A percentile compares a stretch with the other conserved stretches of the same genome.
Evolutionary conservation across 768 basidiomycete genomes (phyloP).

Genomic region (Amanita muscaria): DNA sequence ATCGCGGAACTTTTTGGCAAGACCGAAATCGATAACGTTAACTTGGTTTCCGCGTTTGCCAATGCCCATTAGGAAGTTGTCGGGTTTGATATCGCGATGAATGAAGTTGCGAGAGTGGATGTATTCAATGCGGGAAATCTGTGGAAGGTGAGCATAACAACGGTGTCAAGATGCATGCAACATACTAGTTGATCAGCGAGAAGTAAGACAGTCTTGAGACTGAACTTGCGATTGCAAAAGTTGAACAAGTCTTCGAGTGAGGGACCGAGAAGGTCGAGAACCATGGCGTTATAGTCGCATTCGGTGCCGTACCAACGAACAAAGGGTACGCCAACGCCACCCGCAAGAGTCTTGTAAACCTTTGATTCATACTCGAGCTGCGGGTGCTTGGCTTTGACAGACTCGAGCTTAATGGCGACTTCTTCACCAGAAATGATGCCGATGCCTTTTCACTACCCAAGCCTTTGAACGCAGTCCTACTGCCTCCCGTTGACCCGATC

Average conservation of each 20-base stretch:
- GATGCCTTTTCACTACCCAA: too few relatives aligned
- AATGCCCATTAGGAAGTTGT: conserved; percentile 99
- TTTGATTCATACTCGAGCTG: conserved; percentile 98
- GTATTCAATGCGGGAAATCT: too few relatives aligned
- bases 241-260: conserved; percentile 89
- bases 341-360: conserved; percentile 93
- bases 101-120: too few relatives aligned
- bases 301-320: conserved; percentile 92
- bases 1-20: conserved; percentile 99
- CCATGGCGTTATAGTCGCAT: conserved; percentile 99
- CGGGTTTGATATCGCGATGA: conserved; percentile 99
- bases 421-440: conserved; percentile 99
- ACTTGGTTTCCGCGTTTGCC: conserved; percentile 99
- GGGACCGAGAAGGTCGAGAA: conserved; percentile 90
- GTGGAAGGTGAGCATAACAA: conserved; percentile 94
- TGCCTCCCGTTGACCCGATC: too few relatives aligned
- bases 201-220: conserved; percentile 94
- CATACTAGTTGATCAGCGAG: conserved; percentile 86
- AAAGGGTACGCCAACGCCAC: conserved; percentile 97
- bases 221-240: conserved; percentile 96
- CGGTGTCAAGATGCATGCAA: conserved; percentile 99
- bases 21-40: conserved; percentile 96
- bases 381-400: conserved; percentile 99
- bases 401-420: conserved; percentile 99
- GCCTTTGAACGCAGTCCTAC: too few relatives aligned